A percentile compares a stretch with the other conserved stretches of the same genome.
Evolutionary conservation across 768 basidiomycete species (phyloP).

Genomic region (Austroboletus festivus): DNA sequence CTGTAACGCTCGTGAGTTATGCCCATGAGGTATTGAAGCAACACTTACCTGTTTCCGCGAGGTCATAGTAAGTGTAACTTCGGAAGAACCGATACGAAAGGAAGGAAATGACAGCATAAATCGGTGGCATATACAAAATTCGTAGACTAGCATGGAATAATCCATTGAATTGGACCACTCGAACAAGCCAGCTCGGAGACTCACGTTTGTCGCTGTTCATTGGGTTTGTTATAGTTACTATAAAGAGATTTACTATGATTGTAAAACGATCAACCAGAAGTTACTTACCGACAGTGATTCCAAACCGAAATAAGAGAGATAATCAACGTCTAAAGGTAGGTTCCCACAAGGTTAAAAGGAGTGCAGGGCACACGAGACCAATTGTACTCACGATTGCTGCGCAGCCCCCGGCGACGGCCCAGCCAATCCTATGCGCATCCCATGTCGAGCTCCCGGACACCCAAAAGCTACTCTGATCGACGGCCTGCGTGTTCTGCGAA

Average conservation of each 20-base stretch:
- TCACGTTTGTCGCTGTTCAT: constrained; percentile 80
- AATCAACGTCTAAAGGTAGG: constrained; percentile 48
- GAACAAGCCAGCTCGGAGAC: too few species aligned
- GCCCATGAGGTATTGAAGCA: constrained; percentile 17
- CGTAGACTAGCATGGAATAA: constrained; percentile 49
- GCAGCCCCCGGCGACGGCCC: constrained; percentile 67
- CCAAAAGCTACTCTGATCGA: constrained; percentile 70
- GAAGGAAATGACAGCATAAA: constrained; percentile 82
- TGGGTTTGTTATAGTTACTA: constrained; percentile 69
- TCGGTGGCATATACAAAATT: constrained; percentile 79
- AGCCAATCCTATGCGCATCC: constrained; percentile 66
- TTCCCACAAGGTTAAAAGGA: not conserved
- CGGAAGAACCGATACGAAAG: constrained; percentile 84
- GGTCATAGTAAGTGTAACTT: constrained; percentile 62
- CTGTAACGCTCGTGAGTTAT: constrained; percentile 35
- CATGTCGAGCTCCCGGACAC: constrained; percentile 48
- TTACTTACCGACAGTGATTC: constrained; percentile 60
- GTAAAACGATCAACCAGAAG: not conserved
- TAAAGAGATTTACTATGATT: not conserved
- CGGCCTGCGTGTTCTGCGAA: constrained; percentile 43
- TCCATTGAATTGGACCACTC: too few species aligned
- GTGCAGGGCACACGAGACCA: not conserved
- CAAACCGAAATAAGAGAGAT: constrained; percentile 55
- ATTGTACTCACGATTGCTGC: constrained; percentile 46
- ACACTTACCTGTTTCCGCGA: constrained; percentile 47